Conservation (phyloP, 2,329 filamentous ascomycete genomes). For the Phaeosphaeria sp. region DNA sequence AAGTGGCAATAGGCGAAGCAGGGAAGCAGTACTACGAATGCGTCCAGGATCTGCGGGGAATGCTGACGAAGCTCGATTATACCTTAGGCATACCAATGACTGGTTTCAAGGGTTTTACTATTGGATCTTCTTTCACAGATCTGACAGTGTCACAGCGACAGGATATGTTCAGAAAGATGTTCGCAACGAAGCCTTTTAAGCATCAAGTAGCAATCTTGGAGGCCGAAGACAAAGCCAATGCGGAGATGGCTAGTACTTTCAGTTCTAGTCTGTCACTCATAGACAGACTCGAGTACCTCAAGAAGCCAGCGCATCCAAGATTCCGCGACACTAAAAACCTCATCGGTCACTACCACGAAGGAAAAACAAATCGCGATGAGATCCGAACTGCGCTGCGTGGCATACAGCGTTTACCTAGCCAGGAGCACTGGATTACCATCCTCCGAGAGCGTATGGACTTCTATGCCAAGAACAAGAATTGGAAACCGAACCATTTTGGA, state of each 20-base stretch:
- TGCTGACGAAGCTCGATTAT: slow-evolving; percentile 16
- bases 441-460: slow-evolving; percentile 20
- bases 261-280: neutral
- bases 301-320: slow-evolving; percentile 12
- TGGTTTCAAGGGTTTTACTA: slow-evolving; percentile 20
- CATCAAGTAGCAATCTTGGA: slow-evolving; percentile 8
- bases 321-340: slow-evolving; percentile 17
- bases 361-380: slow-evolving; percentile 14
- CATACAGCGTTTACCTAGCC: slow-evolving; percentile 3
- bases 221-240: slow-evolving; percentile 4
- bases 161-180: slow-evolving; percentile 8
- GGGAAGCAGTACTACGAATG: slow-evolving; percentile 26
- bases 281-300: neutral
- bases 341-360: slow-evolving; percentile 19
- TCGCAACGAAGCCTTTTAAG: slow-evolving; percentile 11
- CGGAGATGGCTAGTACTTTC: neutral
- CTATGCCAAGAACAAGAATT: slow-evolving; percentile 11
- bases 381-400: slow-evolving; percentile 16
- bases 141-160: slow-evolving; percentile 4
- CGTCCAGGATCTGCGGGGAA: slow-evolving; percentile 18
- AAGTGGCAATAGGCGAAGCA: slow-evolving; percentile 11
- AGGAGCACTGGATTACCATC: slow-evolving; percentile 27
- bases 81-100: slow-evolving; percentile 19
- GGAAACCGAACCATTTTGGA: slow-evolving; percentile 17
- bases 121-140: slow-evolving; percentile 4